Conservation (phyloP, 1,284 basidiomycete species). For the Quambalaria eucalypti region DNA sequence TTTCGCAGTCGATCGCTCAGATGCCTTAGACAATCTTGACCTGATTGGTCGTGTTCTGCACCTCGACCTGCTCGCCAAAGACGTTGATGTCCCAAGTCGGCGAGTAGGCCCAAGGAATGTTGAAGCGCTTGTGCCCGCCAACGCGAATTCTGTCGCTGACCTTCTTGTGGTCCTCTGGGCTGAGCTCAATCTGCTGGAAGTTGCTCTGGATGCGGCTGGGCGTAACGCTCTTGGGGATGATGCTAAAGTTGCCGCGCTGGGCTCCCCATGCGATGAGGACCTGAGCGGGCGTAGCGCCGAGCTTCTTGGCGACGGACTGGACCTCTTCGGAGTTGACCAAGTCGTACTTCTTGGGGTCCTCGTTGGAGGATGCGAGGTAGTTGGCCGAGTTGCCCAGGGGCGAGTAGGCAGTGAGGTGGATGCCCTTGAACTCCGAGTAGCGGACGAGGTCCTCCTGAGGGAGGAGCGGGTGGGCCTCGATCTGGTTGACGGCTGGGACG, state of each 20-base stretch:
- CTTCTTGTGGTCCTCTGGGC: slow-evolving; percentile 39
- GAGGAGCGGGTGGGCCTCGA: slow-evolving; percentile 66
- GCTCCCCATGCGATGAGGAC: slow-evolving; percentile 49
- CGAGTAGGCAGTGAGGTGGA: slow-evolving; percentile 47
- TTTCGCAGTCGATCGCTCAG: too few relatives aligned
- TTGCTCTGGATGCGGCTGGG: slow-evolving; percentile 44
- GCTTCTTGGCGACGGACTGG: slow-evolving; percentile 43
- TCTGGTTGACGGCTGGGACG: slow-evolving; percentile 69
- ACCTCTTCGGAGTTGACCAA: slow-evolving; percentile 44
- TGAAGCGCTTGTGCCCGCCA: slow-evolving; percentile 36
- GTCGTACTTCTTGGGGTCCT: slow-evolving; percentile 2
- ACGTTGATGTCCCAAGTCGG: slow-evolving; percentile 38
- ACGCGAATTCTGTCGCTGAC: slow-evolving; percentile 18
- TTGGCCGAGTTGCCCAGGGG: slow-evolving; percentile 45
- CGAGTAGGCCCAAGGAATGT: slow-evolving; percentile 28
- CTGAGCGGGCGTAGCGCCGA: slow-evolving; percentile 42
- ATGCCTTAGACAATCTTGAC: slow-evolving; percentile 33
- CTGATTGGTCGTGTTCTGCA: slow-evolving; percentile 18
- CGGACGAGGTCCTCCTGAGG: slow-evolving; percentile 40
- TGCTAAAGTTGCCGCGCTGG: slow-evolving; percentile 38
- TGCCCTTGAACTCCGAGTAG: slow-evolving; percentile 25
- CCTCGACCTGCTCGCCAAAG: slow-evolving; percentile 33
- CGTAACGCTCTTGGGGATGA: slow-evolving; percentile 49
- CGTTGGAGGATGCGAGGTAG: neutral
- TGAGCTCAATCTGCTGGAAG: slow-evolving; percentile 44